Conservation (phyloP, 2,329 filamentous ascomycete genomes). For the Rhinocladiella similis region DNA sequence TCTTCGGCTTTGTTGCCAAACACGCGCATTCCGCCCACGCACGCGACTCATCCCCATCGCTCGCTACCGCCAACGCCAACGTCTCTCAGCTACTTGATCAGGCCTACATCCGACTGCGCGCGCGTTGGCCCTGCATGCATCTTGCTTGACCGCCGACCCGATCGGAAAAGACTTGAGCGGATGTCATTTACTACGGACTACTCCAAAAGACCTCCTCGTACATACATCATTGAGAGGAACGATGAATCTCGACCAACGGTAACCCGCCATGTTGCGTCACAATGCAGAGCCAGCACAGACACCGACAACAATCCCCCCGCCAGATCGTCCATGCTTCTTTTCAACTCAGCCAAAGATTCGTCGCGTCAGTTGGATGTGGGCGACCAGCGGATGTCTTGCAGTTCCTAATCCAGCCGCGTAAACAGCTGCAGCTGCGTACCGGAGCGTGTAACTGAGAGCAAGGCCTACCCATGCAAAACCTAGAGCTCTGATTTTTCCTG, state of each 20-base stretch:
- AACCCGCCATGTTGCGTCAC: slow-evolving; percentile 16
- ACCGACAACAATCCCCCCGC: not conserved
- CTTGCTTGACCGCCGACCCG: slow-evolving; percentile 16
- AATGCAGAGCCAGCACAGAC: slow-evolving; percentile 11
- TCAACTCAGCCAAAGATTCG: slow-evolving; percentile 12
- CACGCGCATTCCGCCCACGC: not conserved
- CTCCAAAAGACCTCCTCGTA: not conserved
- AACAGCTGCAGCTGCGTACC: slow-evolving; percentile 15
- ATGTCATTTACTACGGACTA: slow-evolving; percentile 9
- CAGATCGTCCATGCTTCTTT: not conserved
- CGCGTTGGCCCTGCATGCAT: not conserved
- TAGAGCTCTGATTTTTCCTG: slow-evolving; percentile 18
- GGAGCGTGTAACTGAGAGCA: slow-evolving; percentile 21
- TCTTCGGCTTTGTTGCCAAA: not conserved
- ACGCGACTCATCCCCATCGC: slow-evolving; percentile 4
- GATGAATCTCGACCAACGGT: slow-evolving; percentile 1
- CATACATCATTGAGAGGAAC: not conserved
- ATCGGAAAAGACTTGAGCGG: slow-evolving; percentile 8
- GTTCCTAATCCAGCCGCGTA: slow-evolving; percentile 13
- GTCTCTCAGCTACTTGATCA: not conserved
- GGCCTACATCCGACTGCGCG: slow-evolving; percentile 10
- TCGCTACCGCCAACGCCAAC: slow-evolving; percentile 2
- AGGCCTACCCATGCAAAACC: slow-evolving; percentile 20
- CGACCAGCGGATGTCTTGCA: slow-evolving; percentile 18
- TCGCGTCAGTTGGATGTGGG: slow-evolving; percentile 19